Evolutionary conservation across 768 basidiomycete species (phyloP).

Genomic region (Phallus indusiatus): DNA sequence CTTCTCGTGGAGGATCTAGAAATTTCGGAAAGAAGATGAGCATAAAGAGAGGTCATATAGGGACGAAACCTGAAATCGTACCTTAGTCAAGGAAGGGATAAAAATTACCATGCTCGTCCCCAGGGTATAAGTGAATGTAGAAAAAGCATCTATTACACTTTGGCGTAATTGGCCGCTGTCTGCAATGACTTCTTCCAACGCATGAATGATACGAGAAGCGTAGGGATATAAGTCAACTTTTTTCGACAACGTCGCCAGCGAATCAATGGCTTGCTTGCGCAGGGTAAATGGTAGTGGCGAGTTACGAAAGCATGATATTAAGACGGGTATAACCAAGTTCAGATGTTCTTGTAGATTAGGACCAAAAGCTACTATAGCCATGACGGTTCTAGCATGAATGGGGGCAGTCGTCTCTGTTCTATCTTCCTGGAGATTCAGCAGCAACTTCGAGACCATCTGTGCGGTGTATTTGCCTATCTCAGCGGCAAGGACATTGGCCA

Average conservation of each 20-base stretch:
- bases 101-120: not conserved
- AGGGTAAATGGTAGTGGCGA: not conserved
- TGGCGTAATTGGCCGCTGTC: not conserved
- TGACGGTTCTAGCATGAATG: constrained; percentile 27
- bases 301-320: constrained; percentile 33
- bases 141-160: not conserved
- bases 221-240: constrained; percentile 4
- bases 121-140: not conserved
- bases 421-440: constrained; percentile 28
- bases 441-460: constrained; percentile 22
- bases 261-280: constrained; percentile 4
- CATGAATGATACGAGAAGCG: constrained; percentile 2
- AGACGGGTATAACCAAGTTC: constrained; percentile 36
- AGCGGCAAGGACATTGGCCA: constrained; percentile 24
- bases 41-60: too few species aligned
- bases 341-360: constrained; percentile 40
- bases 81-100: not conserved
- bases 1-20: constrained; percentile 8
- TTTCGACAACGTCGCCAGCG: not conserved
- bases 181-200: not conserved
- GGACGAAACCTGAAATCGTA: not conserved
- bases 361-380: constrained; percentile 37
- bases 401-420: constrained; percentile 21
- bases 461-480: constrained; percentile 27
- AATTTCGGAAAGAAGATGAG: not conserved